Evolutionary conservation across 2,329 filamentous ascomycete species (phyloP).

Genomic region (Fusarium pseudonygamai): DNA sequence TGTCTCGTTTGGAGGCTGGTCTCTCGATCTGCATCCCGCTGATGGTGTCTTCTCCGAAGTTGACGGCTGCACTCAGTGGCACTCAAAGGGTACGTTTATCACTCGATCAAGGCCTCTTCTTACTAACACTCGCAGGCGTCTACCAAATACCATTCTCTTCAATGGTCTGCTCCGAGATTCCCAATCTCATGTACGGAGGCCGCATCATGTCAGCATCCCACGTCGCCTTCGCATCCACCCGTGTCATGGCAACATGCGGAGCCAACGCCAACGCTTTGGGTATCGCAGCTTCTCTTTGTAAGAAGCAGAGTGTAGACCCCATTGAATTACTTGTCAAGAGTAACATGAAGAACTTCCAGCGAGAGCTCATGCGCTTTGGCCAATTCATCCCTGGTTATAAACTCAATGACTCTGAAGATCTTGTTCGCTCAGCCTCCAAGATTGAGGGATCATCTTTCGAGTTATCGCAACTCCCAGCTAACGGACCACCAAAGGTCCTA

Average conservation of each 20-base stretch:
- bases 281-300: constrained; percentile 4
- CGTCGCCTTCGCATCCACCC: constrained; percentile 14
- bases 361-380: constrained; percentile 12
- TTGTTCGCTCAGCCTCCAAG: not conserved
- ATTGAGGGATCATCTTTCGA: not conserved
- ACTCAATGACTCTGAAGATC: constrained; percentile 4
- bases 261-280: constrained; percentile 16
- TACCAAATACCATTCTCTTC: constrained; percentile 18
- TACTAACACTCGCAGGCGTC: not conserved
- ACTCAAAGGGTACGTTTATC: not conserved
- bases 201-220: constrained; percentile 19
- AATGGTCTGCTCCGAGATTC: constrained; percentile 4
- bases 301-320: not conserved
- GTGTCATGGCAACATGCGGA: constrained; percentile 16
- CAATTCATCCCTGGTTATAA: constrained; percentile 17
- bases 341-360: constrained; percentile 5
- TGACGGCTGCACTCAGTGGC: constrained; percentile 17
- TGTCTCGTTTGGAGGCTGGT: constrained; percentile 15
- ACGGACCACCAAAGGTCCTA: constrained; percentile 5
- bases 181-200: constrained; percentile 20
- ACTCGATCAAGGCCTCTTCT: rapidly evolving
- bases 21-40: constrained; percentile 10
- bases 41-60: constrained; percentile 21
- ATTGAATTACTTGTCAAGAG: not conserved
- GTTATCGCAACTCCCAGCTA: not conserved